Conservation (phyloP, 768 basidiomycete species). For the Boletales sp. region DNA sequence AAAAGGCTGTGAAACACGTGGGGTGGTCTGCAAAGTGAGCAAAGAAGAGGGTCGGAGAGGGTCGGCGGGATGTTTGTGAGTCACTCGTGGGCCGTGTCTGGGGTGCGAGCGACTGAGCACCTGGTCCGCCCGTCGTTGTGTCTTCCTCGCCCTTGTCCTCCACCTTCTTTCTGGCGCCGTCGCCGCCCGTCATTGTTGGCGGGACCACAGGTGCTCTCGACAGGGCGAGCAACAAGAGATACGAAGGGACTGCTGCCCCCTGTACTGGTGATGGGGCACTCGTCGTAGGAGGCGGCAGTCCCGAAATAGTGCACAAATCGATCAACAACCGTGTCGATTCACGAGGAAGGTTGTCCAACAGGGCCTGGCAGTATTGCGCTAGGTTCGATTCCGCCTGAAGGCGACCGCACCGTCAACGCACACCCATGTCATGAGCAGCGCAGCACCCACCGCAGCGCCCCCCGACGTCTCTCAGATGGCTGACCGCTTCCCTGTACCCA, state of each 20-base stretch:
- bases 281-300: conserved; percentile 38
- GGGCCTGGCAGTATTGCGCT: conserved; percentile 81
- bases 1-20: conserved; percentile 76
- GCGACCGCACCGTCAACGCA: background rate
- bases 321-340: conserved; percentile 90
- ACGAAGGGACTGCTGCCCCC: conserved; percentile 47
- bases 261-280: conserved; percentile 19
- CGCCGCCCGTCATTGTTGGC: conserved; percentile 37
- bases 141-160: conserved; percentile 18
- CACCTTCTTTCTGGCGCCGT: conserved; percentile 18
- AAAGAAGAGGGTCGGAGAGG: conserved; percentile 86
- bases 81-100: conserved; percentile 15
- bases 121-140: conserved; percentile 25
- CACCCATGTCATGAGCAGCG: too few species aligned
- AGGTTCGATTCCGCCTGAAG: conserved; percentile 82
- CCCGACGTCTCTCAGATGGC: conserved; percentile 78
- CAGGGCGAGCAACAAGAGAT: conserved; percentile 80
- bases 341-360: conserved; percentile 77
- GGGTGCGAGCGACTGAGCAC: conserved; percentile 7
- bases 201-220: conserved; percentile 50
- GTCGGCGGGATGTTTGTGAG: conserved; percentile 37
- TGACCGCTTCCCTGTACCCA: conserved; percentile 68
- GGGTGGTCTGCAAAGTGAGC: conserved; percentile 93
- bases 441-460: conserved; percentile 63
- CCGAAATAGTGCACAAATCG: conserved; percentile 78